These are phyloP conservation scores for Epichloe aotearoae DNA, from an alignment of 2,329 filamentous ascomycete species.

Conservation along the genomic window DNA sequence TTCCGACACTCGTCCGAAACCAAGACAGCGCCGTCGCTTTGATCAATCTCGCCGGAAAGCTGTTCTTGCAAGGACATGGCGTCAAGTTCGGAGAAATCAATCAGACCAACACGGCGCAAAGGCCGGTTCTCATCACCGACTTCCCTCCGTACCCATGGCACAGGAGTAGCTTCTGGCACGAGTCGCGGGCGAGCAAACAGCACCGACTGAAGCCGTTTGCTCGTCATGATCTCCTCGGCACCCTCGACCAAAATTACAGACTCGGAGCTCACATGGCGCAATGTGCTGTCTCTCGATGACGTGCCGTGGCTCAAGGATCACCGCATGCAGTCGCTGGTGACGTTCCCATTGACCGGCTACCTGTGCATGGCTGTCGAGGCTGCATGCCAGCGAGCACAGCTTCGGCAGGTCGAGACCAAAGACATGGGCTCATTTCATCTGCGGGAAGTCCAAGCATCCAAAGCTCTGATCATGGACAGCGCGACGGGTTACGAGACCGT, in stretches of 20 bases:
- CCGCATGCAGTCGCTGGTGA: conserved; percentile 39
- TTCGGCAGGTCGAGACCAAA: conserved; percentile 11
- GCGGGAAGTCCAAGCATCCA: conserved; percentile 15
- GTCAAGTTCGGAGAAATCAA: conserved; percentile 35
- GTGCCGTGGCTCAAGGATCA: conserved; percentile 47
- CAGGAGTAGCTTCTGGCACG: conserved; percentile 33
- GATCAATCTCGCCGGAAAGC: conserved; percentile 27
- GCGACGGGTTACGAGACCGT: conserved; percentile 14
- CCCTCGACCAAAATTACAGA: conserved; percentile 29
- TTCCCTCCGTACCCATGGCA: conserved; percentile 36
- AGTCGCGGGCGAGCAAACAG: conserved; percentile 28
- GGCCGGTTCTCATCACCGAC: conserved; percentile 23
- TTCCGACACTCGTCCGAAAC: conserved; percentile 35
- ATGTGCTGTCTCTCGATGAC: conserved; percentile 32
- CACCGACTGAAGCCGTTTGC: conserved; percentile 27
- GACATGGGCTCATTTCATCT: conserved; percentile 11
- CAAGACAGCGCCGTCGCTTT: conserved; percentile 33
- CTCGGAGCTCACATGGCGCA: conserved; percentile 34
- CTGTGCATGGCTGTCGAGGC: conserved; percentile 39
- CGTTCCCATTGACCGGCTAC: conserved; percentile 42
- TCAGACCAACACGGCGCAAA: conserved; percentile 13
- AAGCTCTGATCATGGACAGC: conserved; percentile 16
- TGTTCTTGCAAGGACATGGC: conserved; percentile 31
- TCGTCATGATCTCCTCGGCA: conserved; percentile 34
- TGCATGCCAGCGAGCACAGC: conserved; percentile 20